Evolutionary conservation across 2,329 filamentous ascomycete species (phyloP).

Genomic region (Echinosphaeria canescens): DNA sequence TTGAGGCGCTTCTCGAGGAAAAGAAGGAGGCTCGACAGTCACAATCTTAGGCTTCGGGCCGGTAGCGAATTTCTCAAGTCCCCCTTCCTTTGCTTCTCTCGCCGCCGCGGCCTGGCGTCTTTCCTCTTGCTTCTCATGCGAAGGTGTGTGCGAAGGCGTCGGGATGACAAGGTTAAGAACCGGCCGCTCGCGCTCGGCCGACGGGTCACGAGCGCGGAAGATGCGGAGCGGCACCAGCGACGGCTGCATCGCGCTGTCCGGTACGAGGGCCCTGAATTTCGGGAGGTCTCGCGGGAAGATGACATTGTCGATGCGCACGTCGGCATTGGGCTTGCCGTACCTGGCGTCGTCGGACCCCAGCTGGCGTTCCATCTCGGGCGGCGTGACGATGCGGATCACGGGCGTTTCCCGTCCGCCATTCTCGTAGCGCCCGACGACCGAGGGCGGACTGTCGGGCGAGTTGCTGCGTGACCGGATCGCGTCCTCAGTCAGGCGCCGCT

Average conservation of each 20-base stretch:
- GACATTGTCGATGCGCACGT: constrained; percentile 37
- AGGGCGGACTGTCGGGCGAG: constrained; percentile 23
- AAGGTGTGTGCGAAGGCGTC: constrained; percentile 31
- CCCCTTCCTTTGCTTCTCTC: constrained; percentile 2
- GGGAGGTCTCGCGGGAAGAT: constrained; percentile 28
- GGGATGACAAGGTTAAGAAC: constrained; percentile 38
- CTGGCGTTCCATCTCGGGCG: constrained; percentile 26
- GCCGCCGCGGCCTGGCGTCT: constrained; percentile 3
- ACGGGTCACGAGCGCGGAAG: constrained; percentile 26
- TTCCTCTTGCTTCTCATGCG: constrained; percentile 20
- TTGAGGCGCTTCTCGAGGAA: too few relatives aligned
- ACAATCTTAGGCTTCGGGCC: too few relatives aligned
- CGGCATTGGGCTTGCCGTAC: constrained; percentile 32
- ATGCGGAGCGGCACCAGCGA: too few relatives aligned
- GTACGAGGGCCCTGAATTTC: constrained; percentile 10
- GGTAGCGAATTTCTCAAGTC: too few relatives aligned
- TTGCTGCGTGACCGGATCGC: constrained; percentile 27
- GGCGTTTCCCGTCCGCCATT: constrained; percentile 12
- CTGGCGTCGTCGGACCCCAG: too few relatives aligned
- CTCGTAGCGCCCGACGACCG: constrained; percentile 32
- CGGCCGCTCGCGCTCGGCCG: constrained; percentile 30
- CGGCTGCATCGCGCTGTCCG: constrained; percentile 8
- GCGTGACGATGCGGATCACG: constrained; percentile 27
- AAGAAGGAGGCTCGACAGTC: too few relatives aligned
- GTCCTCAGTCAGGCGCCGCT: constrained; percentile 28